Evolutionary conservation across 1,284 basidiomycete species (phyloP), one percentile per base, ranked within the genome.

Genomic region (Austroboletus niveus): DNA sequence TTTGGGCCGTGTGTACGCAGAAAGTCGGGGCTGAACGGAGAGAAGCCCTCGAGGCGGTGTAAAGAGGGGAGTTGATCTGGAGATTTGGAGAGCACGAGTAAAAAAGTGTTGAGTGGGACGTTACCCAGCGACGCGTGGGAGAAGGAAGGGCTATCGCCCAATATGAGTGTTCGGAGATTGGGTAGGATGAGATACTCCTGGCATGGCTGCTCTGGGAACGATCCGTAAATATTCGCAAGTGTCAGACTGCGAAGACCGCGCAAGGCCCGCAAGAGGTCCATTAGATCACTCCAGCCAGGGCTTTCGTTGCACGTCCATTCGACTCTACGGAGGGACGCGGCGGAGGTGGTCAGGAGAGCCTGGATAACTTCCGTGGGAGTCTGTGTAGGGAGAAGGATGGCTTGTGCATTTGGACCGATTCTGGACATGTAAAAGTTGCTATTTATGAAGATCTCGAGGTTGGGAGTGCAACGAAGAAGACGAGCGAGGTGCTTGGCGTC

Each of bases 21-120:
- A 52, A 77, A 78, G 10, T 61, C 57, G 31, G 67, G 56, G 41
- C 65, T 64, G 3, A 76, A 75, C 12, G 74, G 72, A 2, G 73
- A 65, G 38, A 75, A 75, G 12, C 71, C 67, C 48, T 77, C 75
- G 30, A 77, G 64, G 22, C 73, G 66, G 10, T 64, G 60, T n/a
- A 78, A 60, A 15, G 55, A 56, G 3, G 76, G 75, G 3, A 77
- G 60, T 36, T 73, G 70, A 31, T 62, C 52, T 0, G 65, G 50
- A 5, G 61, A 61, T n/a, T 61, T 55, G 41, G 69, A 62, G 14
- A 77, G 61, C 52, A 69, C 68, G 39, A 60, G 58, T 24, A 77
- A 58, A 54, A 77, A 63, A 4, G 68, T 63, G 36, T 75, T 75
- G 62, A 76, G 71, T 0, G 69, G 66, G 15, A 66, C 47, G 1